Evolutionary conservation across 148 eudicot species (phyloP).

Genomic region (Amaranthus cruentus): DNA sequence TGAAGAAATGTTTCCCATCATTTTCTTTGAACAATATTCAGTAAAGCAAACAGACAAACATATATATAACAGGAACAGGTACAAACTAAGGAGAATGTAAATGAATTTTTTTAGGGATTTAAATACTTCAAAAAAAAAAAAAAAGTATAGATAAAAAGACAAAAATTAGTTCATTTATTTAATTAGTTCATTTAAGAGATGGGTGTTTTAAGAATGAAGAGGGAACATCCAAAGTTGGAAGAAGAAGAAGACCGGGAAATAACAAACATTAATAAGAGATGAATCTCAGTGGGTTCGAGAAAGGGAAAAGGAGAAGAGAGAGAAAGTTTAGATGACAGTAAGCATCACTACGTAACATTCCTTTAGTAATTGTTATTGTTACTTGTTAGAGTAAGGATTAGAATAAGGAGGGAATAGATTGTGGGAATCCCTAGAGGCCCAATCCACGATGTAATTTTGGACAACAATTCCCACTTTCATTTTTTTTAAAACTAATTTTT

Average conservation of each 20-base stretch:
- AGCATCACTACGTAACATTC: slow-evolving; percentile 37
- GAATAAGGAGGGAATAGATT: slow-evolving; percentile 20
- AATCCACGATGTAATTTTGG: slow-evolving; percentile 28
- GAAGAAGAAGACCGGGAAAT: slow-evolving; percentile 43
- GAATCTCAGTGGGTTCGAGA: slow-evolving; percentile 51
- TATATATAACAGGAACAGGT: slow-evolving; percentile 27
- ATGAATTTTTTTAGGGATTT: not conserved
- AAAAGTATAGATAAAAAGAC: not conserved
- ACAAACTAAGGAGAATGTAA: slow-evolving; percentile 13
- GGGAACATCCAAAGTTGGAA: slow-evolving; percentile 35
- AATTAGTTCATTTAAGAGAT: not conserved
- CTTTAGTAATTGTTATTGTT: slow-evolving; percentile 14
- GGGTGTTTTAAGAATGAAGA: slow-evolving; percentile 19
- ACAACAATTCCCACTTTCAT: slow-evolving; percentile 44
- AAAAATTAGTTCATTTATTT: not conserved
- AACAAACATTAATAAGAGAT: slow-evolving; percentile 22
- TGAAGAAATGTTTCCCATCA: slow-evolving; percentile 22
- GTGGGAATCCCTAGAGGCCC: slow-evolving; percentile 54
- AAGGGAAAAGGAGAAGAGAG: slow-evolving; percentile 9
- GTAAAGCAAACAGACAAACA: slow-evolving; percentile 26
- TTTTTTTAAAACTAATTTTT: slow-evolving; percentile 20
- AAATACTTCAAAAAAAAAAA: slow-evolving; percentile 4
- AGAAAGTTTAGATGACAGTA: slow-evolving; percentile 21
- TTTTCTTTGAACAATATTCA: slow-evolving; percentile 18
- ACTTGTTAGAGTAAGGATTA: not conserved